These are phyloP conservation scores for Saccharomyces jurei DNA, from an alignment of 805 yeast genomes.

Conservation along the genomic window DNA sequence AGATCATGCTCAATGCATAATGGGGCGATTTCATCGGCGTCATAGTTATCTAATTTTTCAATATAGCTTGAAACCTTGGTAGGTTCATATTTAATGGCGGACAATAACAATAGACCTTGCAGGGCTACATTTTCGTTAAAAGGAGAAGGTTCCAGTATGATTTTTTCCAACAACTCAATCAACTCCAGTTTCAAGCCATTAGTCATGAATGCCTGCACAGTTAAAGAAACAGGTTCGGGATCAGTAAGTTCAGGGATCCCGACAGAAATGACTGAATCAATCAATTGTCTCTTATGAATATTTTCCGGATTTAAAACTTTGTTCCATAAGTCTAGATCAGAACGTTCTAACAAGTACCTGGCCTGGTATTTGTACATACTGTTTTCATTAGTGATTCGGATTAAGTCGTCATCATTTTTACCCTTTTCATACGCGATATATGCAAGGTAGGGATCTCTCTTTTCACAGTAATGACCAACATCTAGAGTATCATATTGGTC, in stretches of 20 bases:
- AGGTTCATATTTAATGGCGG: conserved; percentile 93
- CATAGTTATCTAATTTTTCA: conserved; percentile 84
- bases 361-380: conserved; percentile 99
- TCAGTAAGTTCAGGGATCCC: conserved; percentile 91
- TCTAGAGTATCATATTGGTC: conserved; percentile 82
- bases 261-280: conserved; percentile 91
- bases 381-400: conserved; percentile 90
- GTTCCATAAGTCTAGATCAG: conserved; percentile 80
- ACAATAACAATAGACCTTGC: conserved; percentile 85
- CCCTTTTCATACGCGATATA: conserved; percentile 97
- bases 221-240: conserved; percentile 88
- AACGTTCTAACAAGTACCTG: conserved; percentile 81
- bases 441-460: conserved; percentile 97
- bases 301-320: conserved; percentile 68
- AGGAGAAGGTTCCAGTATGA: conserved; percentile 93
- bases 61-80: conserved; percentile 74
- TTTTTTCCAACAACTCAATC: conserved; percentile 90
- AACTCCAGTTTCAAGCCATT: conserved; percentile 88
- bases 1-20: conserved; percentile 83
- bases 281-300: conserved; percentile 79
- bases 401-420: conserved; percentile 78
- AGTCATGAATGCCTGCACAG: conserved; percentile 93
- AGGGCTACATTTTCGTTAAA: conserved; percentile 91
- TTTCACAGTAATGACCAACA: conserved; percentile 97
- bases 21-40: conserved; percentile 89